Percentiles rank a stretch among this genome's conserved stretches.
Evolutionary conservation across 2,329 filamentous ascomycete species (phyloP).

Genomic region (Plenodomus lindquistii): DNA sequence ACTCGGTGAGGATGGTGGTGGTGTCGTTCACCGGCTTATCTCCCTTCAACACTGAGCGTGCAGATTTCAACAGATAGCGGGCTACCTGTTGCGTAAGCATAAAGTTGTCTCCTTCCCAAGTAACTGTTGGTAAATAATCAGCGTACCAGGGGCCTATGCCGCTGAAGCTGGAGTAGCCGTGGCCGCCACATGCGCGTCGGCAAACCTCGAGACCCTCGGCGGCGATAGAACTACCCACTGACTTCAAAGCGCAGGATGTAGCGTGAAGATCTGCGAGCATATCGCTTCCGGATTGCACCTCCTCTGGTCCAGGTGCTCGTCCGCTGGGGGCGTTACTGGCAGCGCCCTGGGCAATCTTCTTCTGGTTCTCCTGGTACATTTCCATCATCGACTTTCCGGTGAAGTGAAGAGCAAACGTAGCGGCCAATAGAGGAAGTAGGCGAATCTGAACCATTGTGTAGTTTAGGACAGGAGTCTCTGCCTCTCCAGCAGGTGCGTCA

Average conservation of each 20-base stretch:
- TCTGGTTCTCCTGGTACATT: conserved; percentile 73
- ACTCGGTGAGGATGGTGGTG: conserved; percentile 66
- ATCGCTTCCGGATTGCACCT: conserved; percentile 67
- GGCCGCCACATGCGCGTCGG: conserved; percentile 75
- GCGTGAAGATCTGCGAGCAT: conserved; percentile 75
- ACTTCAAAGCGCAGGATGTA: conserved; percentile 76
- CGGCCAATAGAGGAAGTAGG: conserved; percentile 70
- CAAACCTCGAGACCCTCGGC: conserved; percentile 76
- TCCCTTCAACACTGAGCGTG: conserved; percentile 68
- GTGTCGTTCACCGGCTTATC: conserved; percentile 70
- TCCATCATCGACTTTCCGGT: conserved; percentile 77
- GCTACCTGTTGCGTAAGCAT: conserved; percentile 82
- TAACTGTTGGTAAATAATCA: conserved; percentile 72
- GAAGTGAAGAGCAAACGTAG: conserved; percentile 78
- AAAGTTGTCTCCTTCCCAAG: conserved; percentile 81
- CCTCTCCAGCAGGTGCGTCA: conserved; percentile 63
- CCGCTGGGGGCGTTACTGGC: conserved; percentile 37
- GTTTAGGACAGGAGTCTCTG: conserved; percentile 76
- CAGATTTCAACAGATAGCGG: conserved; percentile 75
- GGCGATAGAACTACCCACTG: conserved; percentile 70
- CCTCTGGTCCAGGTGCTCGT: conserved; percentile 68
- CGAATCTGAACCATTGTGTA: conserved; percentile 82
- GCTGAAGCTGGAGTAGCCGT: conserved; percentile 74
- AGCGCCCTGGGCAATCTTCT: conserved; percentile 60
- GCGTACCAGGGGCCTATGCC: conserved; percentile 77